phyloP scores from a whole-genome alignment of 176 grass and related monocot genomes.

The Echinochloa phyllopogon region DNA sequence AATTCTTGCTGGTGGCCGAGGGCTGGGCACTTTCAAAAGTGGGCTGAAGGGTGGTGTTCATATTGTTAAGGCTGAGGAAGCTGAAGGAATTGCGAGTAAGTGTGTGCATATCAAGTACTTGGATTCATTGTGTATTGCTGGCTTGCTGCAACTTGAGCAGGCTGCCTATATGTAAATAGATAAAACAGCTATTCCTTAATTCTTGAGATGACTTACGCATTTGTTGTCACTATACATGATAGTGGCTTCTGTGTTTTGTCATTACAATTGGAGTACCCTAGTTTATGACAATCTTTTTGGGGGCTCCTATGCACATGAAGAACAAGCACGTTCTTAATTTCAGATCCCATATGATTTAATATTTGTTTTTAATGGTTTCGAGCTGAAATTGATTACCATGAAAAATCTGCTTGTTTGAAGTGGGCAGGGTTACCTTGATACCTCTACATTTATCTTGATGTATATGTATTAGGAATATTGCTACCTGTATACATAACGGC shows the following conservation, averaged over 20 bases:
- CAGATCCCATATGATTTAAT: background rate
- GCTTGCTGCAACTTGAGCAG: background rate
- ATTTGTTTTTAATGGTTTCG: background rate
- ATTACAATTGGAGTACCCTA: background rate
- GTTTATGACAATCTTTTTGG: constrained; percentile 10
- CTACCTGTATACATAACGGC: background rate
- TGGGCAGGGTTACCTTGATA: background rate
- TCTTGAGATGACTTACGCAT: constrained; percentile 6
- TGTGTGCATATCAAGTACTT: background rate
- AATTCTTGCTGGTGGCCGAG: constrained; percentile 96
- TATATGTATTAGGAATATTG: background rate
- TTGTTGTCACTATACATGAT: background rate
- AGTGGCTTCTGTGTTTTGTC: background rate
- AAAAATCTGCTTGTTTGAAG: constrained; percentile 7
- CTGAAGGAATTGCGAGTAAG: constrained; percentile 72
- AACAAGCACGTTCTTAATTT: background rate
- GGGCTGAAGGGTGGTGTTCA: constrained; percentile 95
- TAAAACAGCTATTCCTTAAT: constrained; percentile 8
- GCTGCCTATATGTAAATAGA: background rate
- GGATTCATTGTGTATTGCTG: constrained; percentile 19
- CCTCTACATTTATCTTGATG: background rate
- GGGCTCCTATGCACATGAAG: background rate
- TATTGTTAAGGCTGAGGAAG: constrained; percentile 97
- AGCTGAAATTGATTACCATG: constrained; percentile 7
- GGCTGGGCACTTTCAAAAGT: constrained; percentile 97